Percentiles rank a stretch among this genome's conserved stretches.
Conservation (phyloP, 1,284 basidiomycete species). For the Leucoagaricus sp. region DNA sequence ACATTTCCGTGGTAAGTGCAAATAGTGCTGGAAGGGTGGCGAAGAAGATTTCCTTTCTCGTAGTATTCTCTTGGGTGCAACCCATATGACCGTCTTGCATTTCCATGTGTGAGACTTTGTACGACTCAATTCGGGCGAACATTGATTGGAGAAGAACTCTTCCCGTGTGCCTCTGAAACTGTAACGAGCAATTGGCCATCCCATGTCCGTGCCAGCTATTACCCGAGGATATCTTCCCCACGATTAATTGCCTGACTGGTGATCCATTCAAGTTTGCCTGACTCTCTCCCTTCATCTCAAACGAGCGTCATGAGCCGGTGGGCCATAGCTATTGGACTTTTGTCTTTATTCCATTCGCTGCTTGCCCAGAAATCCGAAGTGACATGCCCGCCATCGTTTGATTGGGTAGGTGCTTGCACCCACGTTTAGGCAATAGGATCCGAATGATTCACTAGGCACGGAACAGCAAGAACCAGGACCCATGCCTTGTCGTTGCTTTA, state of each 20-base stretch:
- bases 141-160: not conserved
- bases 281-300: not conserved
- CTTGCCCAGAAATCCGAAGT: conserved; percentile 8
- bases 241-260: not conserved
- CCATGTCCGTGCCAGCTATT: no score
- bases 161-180: not conserved
- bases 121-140: not conserved
- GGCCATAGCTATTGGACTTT: not conserved
- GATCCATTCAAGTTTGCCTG: not conserved
- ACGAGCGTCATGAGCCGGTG: conserved; percentile 1
- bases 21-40: not conserved
- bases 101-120: not conserved
- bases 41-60: not conserved
- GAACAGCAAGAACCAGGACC: conserved; percentile 22
- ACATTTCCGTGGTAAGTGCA: no score
- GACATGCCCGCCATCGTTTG: conserved; percentile 6
- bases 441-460: conserved; percentile 8
- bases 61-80: not conserved
- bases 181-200: no score
- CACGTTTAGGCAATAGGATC: not conserved
- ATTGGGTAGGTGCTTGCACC: conserved; percentile 13
- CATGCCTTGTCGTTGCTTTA: conserved; percentile 22
- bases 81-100: not conserved
- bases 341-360: not conserved
- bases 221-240: not conserved